A percentile compares a stretch with the other conserved stretches of the same genome.
Evolutionary conservation across 495 filamentous ascomycete genomes (phyloP).

Genomic region (Penicillium arizonense): DNA sequence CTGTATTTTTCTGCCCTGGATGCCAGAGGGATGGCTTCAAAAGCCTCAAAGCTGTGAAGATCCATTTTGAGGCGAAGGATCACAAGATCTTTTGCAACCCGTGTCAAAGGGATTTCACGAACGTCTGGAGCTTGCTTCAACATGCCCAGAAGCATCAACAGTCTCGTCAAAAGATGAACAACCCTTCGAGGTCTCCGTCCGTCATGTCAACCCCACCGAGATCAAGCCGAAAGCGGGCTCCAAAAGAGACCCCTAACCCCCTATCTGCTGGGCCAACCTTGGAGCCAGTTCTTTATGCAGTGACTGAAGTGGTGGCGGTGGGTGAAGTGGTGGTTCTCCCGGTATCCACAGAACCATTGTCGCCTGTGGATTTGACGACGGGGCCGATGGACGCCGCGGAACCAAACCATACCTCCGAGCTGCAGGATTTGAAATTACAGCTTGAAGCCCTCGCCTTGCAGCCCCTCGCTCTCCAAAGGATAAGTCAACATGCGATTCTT

Average conservation of each 20-base stretch:
- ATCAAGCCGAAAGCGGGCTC: not conserved
- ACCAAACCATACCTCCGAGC: too few species aligned
- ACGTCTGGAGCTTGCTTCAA: not conserved
- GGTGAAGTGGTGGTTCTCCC: too few species aligned
- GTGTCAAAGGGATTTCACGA: not conserved
- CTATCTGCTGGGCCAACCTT: not conserved
- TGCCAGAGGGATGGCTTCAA: slow-evolving; percentile 6
- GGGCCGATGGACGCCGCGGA: too few species aligned
- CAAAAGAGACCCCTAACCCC: not conserved
- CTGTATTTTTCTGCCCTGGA: slow-evolving; percentile 4
- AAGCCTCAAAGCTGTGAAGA: slow-evolving; percentile 2
- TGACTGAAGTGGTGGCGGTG: too few species aligned
- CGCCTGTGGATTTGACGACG: not conserved
- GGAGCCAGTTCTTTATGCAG: too few species aligned
- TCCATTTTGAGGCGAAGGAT: slow-evolving; percentile 6
- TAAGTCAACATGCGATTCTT: not conserved
- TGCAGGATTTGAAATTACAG: too few species aligned
- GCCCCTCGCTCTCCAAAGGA: too few species aligned
- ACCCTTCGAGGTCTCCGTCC: not conserved
- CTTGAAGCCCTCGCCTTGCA: too few species aligned
- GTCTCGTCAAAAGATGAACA: not conserved
- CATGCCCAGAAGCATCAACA: slow-evolving; percentile 3
- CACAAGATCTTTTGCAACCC: slow-evolving; percentile 2
- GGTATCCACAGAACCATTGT: not conserved
- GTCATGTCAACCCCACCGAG: not conserved